Base-by-base conservation (phyloP, 73 alveolate species). In the Paramecium pentaurelia region DNA sequence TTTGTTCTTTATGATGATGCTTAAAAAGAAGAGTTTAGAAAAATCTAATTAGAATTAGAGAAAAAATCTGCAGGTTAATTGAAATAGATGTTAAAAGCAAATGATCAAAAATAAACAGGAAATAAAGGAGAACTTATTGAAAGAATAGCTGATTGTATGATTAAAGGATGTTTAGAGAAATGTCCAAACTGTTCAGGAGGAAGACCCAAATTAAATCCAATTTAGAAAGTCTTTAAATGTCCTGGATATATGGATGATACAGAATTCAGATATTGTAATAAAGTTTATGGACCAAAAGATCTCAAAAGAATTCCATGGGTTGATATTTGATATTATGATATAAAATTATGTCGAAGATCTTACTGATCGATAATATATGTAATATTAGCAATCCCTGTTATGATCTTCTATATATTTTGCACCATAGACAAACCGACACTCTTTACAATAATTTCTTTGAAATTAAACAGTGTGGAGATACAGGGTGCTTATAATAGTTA, bases 161-260 rank as follows among this genome's bases (percentile, higher is more conserved):
- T 89, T 16, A 92, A 93, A 6, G 96, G 96, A 4, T 77, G 92
- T 7, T 60, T 86, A 59, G 95, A 94, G 27, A 94, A 93, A 47
- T 94, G 96, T 71, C 86, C 93, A 9, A 18, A 34, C 6, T 94
- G 96, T 22, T 88, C 87, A 14, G 96, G 93, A 9, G 97, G 96
- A 71, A 77, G 92, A 80, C 93, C 92, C 9, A 85, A 93, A 64
- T 92, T 92, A 18, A 93, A 94, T 84, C n/a, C 22, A 6, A 37
- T 36, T 54, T 92, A 58, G n/a, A 88, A 83, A 18, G 14, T 3
- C 8, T 94, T 77, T 87, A 42, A 58, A n/a, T 94, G 96, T 71
- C 94, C 96, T 1, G 96, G 95, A 40, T 93, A 80, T 59, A 93
- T 92, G 60, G 96, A 93, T 49, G 96, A 93, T 60, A 92, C 58